Evolutionary conservation across 1,284 basidiomycete genomes (phyloP).

Genomic region (Mixia osmundae): DNA sequence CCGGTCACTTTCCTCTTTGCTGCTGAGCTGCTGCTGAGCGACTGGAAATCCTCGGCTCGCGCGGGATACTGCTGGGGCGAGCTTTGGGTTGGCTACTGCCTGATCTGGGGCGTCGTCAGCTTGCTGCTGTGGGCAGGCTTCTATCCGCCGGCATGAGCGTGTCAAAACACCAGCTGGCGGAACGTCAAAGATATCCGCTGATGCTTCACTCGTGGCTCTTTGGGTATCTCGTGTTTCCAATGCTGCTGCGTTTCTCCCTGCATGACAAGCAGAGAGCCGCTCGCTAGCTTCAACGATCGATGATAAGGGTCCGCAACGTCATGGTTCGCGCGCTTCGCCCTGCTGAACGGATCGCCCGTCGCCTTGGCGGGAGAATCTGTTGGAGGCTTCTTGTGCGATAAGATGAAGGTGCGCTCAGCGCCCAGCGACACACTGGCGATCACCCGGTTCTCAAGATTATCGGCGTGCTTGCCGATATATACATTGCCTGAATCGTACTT

Average conservation of each 20-base stretch:
- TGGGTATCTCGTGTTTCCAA: slow-evolving; percentile 30
- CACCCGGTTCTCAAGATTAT: slow-evolving; percentile 24
- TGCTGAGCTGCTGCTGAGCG: slow-evolving; percentile 35
- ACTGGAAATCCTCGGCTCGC: slow-evolving; percentile 21
- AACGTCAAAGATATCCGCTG: slow-evolving; percentile 28
- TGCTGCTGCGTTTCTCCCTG: slow-evolving; percentile 29
- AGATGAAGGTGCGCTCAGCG: slow-evolving; percentile 28
- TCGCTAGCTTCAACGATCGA: slow-evolving; percentile 24
- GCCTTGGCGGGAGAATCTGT: slow-evolving; percentile 11
- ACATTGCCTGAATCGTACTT: slow-evolving; percentile 27
- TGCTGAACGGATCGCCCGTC: slow-evolving; percentile 1
- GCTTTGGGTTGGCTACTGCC: slow-evolving; percentile 43
- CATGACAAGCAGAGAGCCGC: slow-evolving; percentile 31
- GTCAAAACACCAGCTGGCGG: slow-evolving; percentile 19
- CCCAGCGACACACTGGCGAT: slow-evolving; percentile 31
- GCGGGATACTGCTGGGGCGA: slow-evolving; percentile 4
- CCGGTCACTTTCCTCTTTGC: slow-evolving; percentile 69
- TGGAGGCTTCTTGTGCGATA: slow-evolving; percentile 23
- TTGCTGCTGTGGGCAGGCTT: slow-evolving; percentile 65
- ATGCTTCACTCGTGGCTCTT: slow-evolving; percentile 19
- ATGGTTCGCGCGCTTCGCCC: slow-evolving; percentile 1
- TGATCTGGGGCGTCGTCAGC: slow-evolving; percentile 47
- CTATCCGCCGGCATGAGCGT: slow-evolving; percentile 55
- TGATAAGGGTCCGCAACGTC: slow-evolving; percentile 1
- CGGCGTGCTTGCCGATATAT: slow-evolving; percentile 26